A percentile compares a stretch with the other conserved stretches of the same genome.
Conservation (phyloP, 306 rosid genomes). For the Corylus avellana region DNA sequence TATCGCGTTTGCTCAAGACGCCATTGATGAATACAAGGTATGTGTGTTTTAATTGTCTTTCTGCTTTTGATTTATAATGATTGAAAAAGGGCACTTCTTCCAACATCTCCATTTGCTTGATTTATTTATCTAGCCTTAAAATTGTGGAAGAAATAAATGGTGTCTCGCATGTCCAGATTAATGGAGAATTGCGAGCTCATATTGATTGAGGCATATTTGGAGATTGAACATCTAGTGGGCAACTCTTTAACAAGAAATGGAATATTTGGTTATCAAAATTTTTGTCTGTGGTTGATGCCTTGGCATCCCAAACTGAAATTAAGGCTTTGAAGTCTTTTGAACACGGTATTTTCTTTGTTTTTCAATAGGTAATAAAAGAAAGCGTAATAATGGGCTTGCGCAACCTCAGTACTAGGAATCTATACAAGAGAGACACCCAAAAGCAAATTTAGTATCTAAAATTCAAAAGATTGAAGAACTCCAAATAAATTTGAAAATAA, state of each 20-base stretch:
- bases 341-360: neutral
- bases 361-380: neutral
- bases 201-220: neutral
- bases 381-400: neutral
- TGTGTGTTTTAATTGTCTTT: conserved; percentile 3
- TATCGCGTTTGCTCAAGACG: conserved; percentile 91
- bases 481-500: neutral
- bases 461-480: neutral
- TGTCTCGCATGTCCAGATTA: neutral
- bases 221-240: neutral
- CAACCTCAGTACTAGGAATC: neutral
- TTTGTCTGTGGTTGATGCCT: neutral
- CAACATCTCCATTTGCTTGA: neutral
- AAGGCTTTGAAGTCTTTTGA: neutral
- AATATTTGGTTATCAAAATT: neutral
- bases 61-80: conserved; percentile 2
- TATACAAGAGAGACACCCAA: neutral
- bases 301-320: neutral
- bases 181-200: neutral
- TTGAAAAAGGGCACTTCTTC: neutral
- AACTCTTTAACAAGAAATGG: neutral
- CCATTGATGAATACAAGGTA: conserved; percentile 96
- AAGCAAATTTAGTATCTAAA: no score
- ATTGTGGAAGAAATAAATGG: neutral
- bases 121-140: neutral